Evolutionary conservation across 805 yeast genomes (phyloP), one percentile per base, ranked within the genome.

Genomic region (Candida gorgasii): DNA sequence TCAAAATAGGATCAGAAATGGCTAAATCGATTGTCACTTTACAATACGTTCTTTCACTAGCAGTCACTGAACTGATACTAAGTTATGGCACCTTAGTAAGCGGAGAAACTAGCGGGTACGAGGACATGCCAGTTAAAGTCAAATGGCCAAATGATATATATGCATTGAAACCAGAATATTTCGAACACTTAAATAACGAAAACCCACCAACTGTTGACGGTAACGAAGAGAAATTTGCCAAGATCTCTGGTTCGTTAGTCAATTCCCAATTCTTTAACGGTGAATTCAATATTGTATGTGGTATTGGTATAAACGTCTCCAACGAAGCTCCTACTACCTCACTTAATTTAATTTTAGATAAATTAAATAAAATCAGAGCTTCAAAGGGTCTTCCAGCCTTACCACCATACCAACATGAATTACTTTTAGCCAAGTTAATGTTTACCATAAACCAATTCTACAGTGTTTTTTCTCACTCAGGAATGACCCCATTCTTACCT

Each of bases 81-180:
- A 69, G 79, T 2, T 80, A 89, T 53, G 80, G 80, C 2, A 57
- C 63, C 42, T 42, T 41, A 4, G 54, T 52, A 11, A 54, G 65
- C 14, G 75, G 75, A 5, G 38, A 47, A 6, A 71, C 72, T 1
- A 62, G 65, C 0, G 89, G 86, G 0, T 88, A 83, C 58, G 82
- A 80, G 15, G 84, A 80, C 35, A 63, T 93, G 51, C 97, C 96
- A 0, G 72, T 92, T 12, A 75, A 80, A 39, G 75, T 93, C 46
- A 93, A 93, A 59, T 93, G 99, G 99, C 99, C 99, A 1, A 93
- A 93, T 59, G 99, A 93, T 61, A 67, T 93, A 11, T 93, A 88
- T 57, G 80, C 84, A 3, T 59, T 80, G 52, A 80, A 78, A 42
- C 95, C 95, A 0, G 81, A 80, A 41, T 76, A 67, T 49, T 74